phyloP scores from a whole-genome alignment of 805 yeast species.

The Saccharomyces paradoxus region DNA sequence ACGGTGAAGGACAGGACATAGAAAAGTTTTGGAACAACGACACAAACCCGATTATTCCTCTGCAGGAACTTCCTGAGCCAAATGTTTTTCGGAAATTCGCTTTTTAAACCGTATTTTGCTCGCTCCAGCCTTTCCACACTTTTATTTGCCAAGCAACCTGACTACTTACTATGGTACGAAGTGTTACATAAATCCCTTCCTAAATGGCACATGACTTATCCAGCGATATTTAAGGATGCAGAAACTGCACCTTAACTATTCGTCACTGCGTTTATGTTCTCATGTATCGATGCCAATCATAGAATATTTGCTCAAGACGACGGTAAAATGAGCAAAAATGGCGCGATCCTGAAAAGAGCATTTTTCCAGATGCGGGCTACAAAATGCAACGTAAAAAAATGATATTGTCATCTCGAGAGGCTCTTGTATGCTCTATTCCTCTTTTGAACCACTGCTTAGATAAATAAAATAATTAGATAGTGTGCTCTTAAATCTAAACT shows the following conservation, averaged over 20 bases:
- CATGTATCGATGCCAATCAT: neutral
- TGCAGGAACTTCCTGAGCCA: neutral
- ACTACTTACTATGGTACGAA: neutral
- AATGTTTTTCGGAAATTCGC: neutral
- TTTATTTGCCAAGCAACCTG: neutral
- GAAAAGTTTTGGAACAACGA: constrained; percentile 2
- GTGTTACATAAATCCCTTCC: neutral
- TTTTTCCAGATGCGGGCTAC: neutral
- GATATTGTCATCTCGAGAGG: neutral
- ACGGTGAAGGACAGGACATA: neutral
- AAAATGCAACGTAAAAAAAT: neutral
- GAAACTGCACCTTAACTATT: neutral
- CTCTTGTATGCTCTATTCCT: neutral
- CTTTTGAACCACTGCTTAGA: neutral
- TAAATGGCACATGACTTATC: neutral
- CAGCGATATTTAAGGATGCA: neutral
- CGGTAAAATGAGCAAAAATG: neutral
- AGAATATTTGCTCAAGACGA: neutral
- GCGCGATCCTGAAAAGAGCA: neutral
- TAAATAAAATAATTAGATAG: neutral
- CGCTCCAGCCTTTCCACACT: neutral
- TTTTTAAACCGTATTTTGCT: neutral
- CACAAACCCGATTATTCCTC: neutral
- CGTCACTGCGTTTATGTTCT: neutral
- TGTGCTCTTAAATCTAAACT: neutral